These are phyloP conservation scores for Scheffersomyces lignosus DNA, from an alignment of 805 yeast genomes.

Conservation along the genomic window DNA sequence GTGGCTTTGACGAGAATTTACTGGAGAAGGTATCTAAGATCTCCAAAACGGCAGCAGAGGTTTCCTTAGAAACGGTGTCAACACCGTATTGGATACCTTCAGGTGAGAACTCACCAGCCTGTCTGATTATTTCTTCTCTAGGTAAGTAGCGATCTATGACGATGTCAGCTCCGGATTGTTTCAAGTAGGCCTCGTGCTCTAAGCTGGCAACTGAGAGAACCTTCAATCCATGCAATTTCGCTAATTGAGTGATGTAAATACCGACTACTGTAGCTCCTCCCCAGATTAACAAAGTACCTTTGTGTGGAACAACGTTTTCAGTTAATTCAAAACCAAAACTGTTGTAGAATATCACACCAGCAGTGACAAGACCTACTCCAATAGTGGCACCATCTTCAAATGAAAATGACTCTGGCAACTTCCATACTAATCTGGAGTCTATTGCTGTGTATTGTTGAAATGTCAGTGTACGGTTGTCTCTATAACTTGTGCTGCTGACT, in stretches of 20 bases:
- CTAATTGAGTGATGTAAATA: constrained; percentile 41
- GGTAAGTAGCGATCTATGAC: constrained; percentile 35
- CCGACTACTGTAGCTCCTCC: constrained; percentile 53
- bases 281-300: constrained; percentile 38
- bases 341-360: constrained; percentile 27
- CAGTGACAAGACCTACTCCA: constrained; percentile 51
- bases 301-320: background rate
- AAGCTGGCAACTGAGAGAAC: constrained; percentile 31
- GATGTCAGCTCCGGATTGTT: constrained; percentile 26
- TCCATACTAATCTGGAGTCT: constrained; percentile 48
- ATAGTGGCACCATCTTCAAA: constrained; percentile 44
- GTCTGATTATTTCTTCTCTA: constrained; percentile 11
- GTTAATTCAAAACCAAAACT: constrained; percentile 14
- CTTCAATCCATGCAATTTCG: constrained; percentile 37
- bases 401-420: constrained; percentile 32
- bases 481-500: constrained; percentile 46
- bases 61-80: constrained; percentile 45
- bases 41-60: constrained; percentile 31
- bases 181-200: constrained; percentile 18
- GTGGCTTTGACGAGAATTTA: constrained; percentile 7
- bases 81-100: constrained; percentile 37
- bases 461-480: constrained; percentile 47
- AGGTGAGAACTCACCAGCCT: constrained; percentile 17
- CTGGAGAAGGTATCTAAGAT: constrained; percentile 20
- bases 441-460: constrained; percentile 47